Base-by-base conservation (phyloP, 371 early-diverging fungal species). In the Umbelopsis sp. region DNA sequence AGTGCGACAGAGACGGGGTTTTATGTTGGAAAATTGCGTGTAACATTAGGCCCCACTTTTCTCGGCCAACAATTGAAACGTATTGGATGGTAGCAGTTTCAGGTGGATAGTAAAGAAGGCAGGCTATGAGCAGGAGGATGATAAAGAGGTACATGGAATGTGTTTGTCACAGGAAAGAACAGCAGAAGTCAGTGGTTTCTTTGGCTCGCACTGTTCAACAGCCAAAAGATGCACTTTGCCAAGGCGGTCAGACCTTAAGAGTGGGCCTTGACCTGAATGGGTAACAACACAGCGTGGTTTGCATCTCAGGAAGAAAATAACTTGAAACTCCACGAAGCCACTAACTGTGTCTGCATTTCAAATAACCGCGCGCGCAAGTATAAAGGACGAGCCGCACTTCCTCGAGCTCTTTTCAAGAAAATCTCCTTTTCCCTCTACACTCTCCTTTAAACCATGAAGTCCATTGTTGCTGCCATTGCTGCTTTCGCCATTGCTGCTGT, bases 381-480 rank as follows among this genome's bases (percentile, higher is more conserved):
- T 57, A 57, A 57, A 57, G 35, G 29, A 29, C 4, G 29, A 29
- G 29, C 1, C 22, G 22, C 22, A 22, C 22, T 22, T 1, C 29
- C 29, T 29, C 29, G 29, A 29, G 29, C 29, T 29, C 4, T 4
- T 29, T 29, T 29, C 29, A 29, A 4, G 22, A 22, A 29, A 29
- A 29, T 29, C 29, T 57, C 14, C 29, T 37, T 57, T 37, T 57
- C 57, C 57, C 16, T 48, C 18, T 35, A 14, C 29, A 18, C 57
- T 57, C 35, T 57, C 35, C 32, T 57, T 57, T 57, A 35, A 11
- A 35, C 5, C 29, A 57, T 57, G 57, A 57, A 57, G 57, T 75
- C 81, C 65, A 82, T 69, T 44, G 69, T 67, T 38, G 73, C 73
- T 51, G 74, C 78, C 51, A 72, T 80, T 53, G 75, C 74, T 66